These are phyloP conservation scores for Gnaphalium uliginosum DNA, from an alignment of 129 eudicot genomes.

Conservation along the genomic window DNA sequence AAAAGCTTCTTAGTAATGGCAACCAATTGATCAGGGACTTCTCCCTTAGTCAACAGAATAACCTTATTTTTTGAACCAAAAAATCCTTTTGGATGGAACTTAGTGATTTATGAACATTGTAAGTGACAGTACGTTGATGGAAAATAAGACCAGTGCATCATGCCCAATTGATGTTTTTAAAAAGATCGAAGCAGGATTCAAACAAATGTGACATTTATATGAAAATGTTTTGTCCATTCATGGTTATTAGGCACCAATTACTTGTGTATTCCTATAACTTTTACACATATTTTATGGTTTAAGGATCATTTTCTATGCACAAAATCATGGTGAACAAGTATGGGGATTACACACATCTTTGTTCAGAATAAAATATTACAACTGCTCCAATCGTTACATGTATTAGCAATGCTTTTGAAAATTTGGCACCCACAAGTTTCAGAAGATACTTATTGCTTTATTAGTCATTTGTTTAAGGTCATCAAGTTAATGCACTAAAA, in stretches of 20 bases:
- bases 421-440: conserved; percentile 12
- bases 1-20: conserved; percentile 10
- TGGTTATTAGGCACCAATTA: background rate
- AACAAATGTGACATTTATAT: background rate
- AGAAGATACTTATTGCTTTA: background rate
- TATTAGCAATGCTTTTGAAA: conserved; percentile 18
- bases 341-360: conserved; percentile 16
- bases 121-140: background rate
- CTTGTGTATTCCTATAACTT: background rate
- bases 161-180: no score
- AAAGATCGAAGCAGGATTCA: background rate
- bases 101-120: background rate
- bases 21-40: conserved; percentile 9
- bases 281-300: background rate
- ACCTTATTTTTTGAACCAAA: background rate
- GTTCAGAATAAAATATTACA: background rate
- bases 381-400: background rate
- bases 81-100: no score
- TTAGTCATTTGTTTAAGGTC: background rate
- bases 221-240: background rate
- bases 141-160: background rate
- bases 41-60: conserved; percentile 3
- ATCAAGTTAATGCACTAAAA: conserved; percentile 16
- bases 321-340: background rate
- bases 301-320: background rate